Conservation (phyloP, 139 green algal species). For the Gonium pectorale region DNA sequence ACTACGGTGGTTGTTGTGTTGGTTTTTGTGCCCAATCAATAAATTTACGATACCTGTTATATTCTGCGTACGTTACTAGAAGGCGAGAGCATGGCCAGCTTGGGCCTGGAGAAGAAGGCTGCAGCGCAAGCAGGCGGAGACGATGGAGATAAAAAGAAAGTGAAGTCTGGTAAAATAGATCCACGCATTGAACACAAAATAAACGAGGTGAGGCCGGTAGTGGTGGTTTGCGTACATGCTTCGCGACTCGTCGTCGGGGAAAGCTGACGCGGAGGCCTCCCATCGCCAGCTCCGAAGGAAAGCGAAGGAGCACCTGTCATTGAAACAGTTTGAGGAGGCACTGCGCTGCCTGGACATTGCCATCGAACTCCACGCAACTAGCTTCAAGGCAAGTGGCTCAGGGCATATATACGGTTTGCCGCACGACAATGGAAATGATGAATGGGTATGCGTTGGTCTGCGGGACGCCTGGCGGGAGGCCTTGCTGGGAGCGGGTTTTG, state of each 20-base stretch:
- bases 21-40: too few species aligned
- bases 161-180: constrained; percentile 27
- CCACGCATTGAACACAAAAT: constrained; percentile 42
- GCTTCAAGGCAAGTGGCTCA: constrained; percentile 46
- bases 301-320: constrained; percentile 41
- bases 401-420: neutral
- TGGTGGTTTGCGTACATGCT: neutral
- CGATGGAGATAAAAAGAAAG: constrained; percentile 11
- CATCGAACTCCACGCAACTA: constrained; percentile 56
- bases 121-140: too few species aligned
- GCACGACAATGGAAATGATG: too few species aligned
- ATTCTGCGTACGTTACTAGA: too few species aligned
- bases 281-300: constrained; percentile 18
- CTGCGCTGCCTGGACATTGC: constrained; percentile 53
- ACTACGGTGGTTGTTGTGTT: too few species aligned
- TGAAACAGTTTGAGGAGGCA: constrained; percentile 48
- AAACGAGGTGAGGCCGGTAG: neutral
- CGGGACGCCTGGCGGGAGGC: too few species aligned
- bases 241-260: neutral
- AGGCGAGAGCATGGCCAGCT: too few species aligned
- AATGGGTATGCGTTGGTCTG: too few species aligned
- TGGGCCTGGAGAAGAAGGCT: neutral
- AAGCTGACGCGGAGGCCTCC: neutral
- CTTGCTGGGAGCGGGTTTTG: too few species aligned
- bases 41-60: too few species aligned